phyloP scores from a whole-genome alignment of 2,329 filamentous ascomycete species.

The Fusarium sp. region DNA sequence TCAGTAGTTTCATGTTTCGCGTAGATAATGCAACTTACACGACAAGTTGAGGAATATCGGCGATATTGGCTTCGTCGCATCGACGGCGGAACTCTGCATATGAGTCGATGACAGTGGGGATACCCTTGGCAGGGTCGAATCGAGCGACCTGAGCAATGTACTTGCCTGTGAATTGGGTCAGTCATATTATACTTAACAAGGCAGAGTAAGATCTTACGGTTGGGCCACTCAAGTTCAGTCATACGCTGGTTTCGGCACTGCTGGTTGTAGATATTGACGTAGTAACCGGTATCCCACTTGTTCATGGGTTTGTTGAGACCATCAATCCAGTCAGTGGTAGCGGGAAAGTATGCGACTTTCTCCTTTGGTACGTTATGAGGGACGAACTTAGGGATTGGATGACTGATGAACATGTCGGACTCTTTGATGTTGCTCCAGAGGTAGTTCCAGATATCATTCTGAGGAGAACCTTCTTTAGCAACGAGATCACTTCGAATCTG shows the following conservation, averaged over 20 bases:
- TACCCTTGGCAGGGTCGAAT: conserved; percentile 87
- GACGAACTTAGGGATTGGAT: conserved; percentile 82
- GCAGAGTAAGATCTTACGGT: conserved; percentile 52
- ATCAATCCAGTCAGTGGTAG: conserved; percentile 87
- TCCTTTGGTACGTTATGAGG: conserved; percentile 74
- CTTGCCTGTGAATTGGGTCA: conserved; percentile 59
- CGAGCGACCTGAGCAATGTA: conserved; percentile 86
- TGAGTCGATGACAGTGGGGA: conserved; percentile 80
- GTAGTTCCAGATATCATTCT: conserved; percentile 80
- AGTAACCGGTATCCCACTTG: conserved; percentile 78
- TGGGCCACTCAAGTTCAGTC: conserved; percentile 66
- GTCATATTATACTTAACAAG: not conserved
- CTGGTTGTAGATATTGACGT: conserved; percentile 78
- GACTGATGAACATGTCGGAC: conserved; percentile 84
- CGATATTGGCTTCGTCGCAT: conserved; percentile 65
- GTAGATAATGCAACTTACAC: conserved; percentile 60
- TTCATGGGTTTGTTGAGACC: conserved; percentile 82
- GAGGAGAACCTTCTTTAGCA: conserved; percentile 71
- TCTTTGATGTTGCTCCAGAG: conserved; percentile 78
- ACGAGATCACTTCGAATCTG: conserved; percentile 83
- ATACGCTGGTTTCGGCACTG: conserved; percentile 71
- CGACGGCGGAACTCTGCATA: conserved; percentile 79
- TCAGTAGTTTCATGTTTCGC: conserved; percentile 4
- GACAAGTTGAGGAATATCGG: conserved; percentile 76
- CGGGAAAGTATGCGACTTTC: conserved; percentile 81